phyloP scores from a whole-genome alignment of 2,329 filamentous ascomycete genomes.

The Rhynchosporium agropyri region DNA sequence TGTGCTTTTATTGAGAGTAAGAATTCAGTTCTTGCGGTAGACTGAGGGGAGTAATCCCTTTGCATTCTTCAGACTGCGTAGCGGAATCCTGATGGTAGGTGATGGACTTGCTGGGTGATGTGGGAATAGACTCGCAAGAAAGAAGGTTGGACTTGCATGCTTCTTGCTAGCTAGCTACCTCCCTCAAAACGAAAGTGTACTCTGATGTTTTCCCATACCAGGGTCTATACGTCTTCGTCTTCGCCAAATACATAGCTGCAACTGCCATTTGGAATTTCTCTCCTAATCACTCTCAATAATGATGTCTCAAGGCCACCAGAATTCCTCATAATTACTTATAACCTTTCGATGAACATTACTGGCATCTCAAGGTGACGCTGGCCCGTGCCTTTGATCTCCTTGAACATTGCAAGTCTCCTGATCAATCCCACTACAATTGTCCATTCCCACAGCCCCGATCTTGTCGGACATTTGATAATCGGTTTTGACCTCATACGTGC shows the following conservation, averaged over 20 bases:
- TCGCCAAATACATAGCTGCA: no score
- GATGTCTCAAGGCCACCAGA: no score
- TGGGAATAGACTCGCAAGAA: neutral
- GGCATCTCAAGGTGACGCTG: no score
- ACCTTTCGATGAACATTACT: no score
- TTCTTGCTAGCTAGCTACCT: neutral
- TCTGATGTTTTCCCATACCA: no score
- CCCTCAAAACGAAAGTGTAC: neutral
- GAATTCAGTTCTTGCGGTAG: slow-evolving; percentile 15
- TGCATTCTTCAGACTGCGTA: neutral
- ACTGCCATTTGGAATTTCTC: neutral
- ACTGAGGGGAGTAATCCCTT: neutral
- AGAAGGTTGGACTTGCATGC: neutral
- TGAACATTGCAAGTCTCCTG: neutral
- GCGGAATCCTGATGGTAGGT: neutral
- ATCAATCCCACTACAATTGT: neutral
- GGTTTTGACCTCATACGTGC: neutral
- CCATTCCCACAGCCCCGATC: neutral
- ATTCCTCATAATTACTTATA: no score
- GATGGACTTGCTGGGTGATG: neutral
- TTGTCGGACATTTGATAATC: neutral
- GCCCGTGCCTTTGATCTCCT: no score
- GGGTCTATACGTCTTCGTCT: no score
- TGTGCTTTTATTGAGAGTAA: slow-evolving; percentile 16
- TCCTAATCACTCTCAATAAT: no score